phyloP scores from a whole-genome alignment of 768 basidiomycete genomes.

The Mycena rosella region DNA sequence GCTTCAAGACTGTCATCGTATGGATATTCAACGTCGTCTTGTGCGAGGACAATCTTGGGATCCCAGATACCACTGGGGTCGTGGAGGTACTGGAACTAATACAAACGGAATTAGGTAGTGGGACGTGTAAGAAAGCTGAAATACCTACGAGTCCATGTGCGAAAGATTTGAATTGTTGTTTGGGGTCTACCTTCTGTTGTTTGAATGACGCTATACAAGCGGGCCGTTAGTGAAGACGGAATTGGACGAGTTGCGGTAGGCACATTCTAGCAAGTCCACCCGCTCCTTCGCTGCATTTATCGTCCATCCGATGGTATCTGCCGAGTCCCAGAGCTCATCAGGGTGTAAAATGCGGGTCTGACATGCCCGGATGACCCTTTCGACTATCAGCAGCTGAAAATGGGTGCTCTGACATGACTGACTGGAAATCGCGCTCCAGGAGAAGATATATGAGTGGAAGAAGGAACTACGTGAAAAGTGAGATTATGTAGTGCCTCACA shows the following conservation, averaged over 20 bases:
- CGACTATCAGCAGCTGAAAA: too few relatives aligned
- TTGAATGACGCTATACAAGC: constrained; percentile 38
- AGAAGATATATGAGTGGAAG: constrained; percentile 52
- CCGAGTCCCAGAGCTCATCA: too few relatives aligned
- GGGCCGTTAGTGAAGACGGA: not conserved
- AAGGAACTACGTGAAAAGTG: constrained; percentile 41
- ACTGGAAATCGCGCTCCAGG: constrained; percentile 46
- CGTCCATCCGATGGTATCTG: constrained; percentile 38
- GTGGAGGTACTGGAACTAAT: constrained; percentile 37
- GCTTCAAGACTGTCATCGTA: constrained; percentile 37
- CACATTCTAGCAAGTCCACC: constrained; percentile 42
- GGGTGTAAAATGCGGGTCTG: constrained; percentile 42
- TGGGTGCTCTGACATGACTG: too few relatives aligned
- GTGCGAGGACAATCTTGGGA: constrained; percentile 31
- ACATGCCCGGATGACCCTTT: constrained; percentile 43
- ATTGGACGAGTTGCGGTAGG: not conserved
- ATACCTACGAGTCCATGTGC: constrained; percentile 44
- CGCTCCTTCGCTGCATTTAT: constrained; percentile 40
- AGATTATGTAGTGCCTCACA: not conserved
- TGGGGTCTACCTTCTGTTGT: constrained; percentile 42
- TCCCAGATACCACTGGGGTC: constrained; percentile 33
- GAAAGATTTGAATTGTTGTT: constrained; percentile 42
- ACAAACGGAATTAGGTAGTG: not conserved
- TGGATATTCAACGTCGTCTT: constrained; percentile 35
- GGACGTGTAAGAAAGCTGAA: not conserved